Conservation (phyloP, 805 yeast genomes). For the Torulaspora delbrueckii region DNA sequence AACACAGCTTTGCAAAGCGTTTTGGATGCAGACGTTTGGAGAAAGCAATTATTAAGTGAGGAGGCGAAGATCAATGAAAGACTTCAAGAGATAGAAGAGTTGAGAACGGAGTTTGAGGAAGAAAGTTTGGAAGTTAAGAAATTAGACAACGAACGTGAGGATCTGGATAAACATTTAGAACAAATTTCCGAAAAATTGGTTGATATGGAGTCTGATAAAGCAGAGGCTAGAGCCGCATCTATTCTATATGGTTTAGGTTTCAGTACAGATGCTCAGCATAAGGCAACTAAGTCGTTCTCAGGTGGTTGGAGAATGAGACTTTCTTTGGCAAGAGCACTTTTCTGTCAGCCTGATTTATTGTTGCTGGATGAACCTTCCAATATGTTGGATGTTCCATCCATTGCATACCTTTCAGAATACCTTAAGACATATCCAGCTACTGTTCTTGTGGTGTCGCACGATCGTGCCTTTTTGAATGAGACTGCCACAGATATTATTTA, state of each 20-base stretch:
- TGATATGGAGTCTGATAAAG: constrained; percentile 96
- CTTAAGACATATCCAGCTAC: constrained; percentile 88
- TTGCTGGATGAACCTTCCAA: constrained; percentile 97
- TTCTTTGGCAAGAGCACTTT: constrained; percentile 94
- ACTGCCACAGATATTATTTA: constrained; percentile 98
- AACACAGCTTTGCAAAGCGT: constrained; percentile 88
- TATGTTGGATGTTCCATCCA: constrained; percentile 99
- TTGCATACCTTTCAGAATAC: constrained; percentile 86
- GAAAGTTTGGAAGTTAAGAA: constrained; percentile 68
- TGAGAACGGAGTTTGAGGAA: constrained; percentile 69
- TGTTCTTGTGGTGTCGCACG: constrained; percentile 94
- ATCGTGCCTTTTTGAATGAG: constrained; percentile 92
- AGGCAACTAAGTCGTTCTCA: constrained; percentile 84
- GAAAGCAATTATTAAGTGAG: constrained; percentile 79
- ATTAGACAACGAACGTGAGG: constrained; percentile 85
- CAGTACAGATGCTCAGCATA: constrained; percentile 75
- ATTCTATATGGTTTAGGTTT: constrained; percentile 92
- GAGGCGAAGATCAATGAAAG: constrained; percentile 70
- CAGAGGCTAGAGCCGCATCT: constrained; percentile 94
- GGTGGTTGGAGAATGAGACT: constrained; percentile 99
- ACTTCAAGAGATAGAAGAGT: constrained; percentile 64
- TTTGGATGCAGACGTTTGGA: constrained; percentile 99
- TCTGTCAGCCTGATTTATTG: constrained; percentile 92
- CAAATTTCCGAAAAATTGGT: constrained; percentile 76
- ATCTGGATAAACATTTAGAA: constrained; percentile 69